Percentiles rank a stretch among this genome's conserved stretches.
Conservation (phyloP, 228 moss, liverwort and hornwort genomes). For the Sphagnum magellanicum region DNA sequence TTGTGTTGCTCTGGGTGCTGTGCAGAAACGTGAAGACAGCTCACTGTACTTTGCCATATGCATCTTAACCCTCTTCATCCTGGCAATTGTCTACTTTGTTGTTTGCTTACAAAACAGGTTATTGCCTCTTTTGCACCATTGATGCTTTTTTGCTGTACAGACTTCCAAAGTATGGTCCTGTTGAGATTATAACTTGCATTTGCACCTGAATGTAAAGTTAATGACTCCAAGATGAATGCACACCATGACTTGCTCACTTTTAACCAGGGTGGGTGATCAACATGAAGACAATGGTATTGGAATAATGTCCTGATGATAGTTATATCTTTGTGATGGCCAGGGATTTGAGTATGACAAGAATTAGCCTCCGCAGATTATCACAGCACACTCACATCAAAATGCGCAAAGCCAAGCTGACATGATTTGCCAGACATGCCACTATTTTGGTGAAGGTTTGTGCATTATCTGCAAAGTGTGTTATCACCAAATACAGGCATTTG, state of each 20-base stretch:
- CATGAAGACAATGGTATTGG: too few species aligned
- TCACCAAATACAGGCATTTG: too few species aligned
- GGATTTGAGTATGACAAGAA: conserved; percentile 30
- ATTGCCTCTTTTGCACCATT: conserved; percentile 1
- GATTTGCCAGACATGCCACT: background rate
- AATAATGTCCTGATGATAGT: background rate
- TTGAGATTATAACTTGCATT: background rate
- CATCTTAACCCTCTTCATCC: conserved; percentile 55
- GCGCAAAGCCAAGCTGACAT: conserved; percentile 22
- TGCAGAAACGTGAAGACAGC: conserved; percentile 29
- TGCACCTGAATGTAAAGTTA: background rate
- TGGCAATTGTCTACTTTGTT: conserved; percentile 67
- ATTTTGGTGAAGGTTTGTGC: too few species aligned
- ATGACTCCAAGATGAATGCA: background rate
- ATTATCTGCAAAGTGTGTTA: too few species aligned
- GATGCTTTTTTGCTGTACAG: conserved; percentile 2
- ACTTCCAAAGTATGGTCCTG: background rate
- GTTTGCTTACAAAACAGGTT: conserved; percentile 68
- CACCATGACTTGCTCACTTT: too few species aligned
- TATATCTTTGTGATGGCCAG: conserved; percentile 13
- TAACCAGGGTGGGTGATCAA: too few species aligned
- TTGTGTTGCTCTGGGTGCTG: background rate
- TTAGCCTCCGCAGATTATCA: conserved; percentile 33
- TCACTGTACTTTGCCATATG: conserved; percentile 66
- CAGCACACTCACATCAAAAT: conserved; percentile 22